A percentile compares a stretch with the other conserved stretches of the same genome.
Conservation (phyloP, 148 eudicot species). For the Arctostaphylos glauca region DNA sequence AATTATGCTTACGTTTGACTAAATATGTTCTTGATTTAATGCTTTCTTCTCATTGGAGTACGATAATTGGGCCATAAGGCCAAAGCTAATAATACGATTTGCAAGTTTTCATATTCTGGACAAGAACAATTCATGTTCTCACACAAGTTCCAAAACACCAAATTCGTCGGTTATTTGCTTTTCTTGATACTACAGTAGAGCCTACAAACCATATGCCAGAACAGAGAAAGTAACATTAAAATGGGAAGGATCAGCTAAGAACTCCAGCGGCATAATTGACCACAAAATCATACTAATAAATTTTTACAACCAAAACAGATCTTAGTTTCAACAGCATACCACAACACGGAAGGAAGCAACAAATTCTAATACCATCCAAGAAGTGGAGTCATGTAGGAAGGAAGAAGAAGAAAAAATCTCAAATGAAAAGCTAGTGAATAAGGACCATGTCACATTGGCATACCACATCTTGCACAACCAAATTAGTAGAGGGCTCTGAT, state of each 20-base stretch:
- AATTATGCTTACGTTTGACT: neutral
- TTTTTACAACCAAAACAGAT: neutral
- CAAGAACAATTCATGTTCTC: neutral
- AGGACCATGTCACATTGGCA: constrained; percentile 8
- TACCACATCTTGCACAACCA: constrained; percentile 27
- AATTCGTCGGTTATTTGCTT: neutral
- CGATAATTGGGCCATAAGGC: neutral
- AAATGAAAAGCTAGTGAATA: neutral
- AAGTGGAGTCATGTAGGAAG: neutral
- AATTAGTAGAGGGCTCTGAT: constrained; percentile 18
- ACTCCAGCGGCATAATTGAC: neutral
- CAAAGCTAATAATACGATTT: neutral
- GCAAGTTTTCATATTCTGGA: neutral
- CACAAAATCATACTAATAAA: neutral
- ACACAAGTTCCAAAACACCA: neutral
- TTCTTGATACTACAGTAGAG: neutral
- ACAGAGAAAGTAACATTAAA: no score
- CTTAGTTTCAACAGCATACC: neutral
- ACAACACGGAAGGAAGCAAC: neutral
- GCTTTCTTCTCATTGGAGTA: neutral
- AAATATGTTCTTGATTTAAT: neutral
- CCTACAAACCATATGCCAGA: neutral
- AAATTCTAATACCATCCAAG: neutral
- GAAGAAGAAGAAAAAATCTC: no score
- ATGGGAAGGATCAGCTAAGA: neutral